These are phyloP conservation scores for Penicillium verrucosum DNA, from an alignment of 2,329 filamentous ascomycete genomes.

Conservation along the genomic window DNA sequence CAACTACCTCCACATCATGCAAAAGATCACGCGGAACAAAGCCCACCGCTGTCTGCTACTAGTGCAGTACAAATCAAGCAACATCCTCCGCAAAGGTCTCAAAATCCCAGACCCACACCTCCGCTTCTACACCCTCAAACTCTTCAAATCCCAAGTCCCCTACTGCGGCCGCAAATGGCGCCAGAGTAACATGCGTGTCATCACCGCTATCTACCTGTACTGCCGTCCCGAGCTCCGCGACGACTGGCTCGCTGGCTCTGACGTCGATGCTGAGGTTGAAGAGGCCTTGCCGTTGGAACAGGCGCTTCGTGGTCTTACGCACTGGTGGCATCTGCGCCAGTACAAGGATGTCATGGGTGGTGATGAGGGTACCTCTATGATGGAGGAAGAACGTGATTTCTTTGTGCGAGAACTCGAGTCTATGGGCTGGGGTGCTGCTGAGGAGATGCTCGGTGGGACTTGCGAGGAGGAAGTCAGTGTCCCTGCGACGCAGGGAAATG, in stretches of 20 bases:
- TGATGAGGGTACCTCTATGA: constrained; percentile 50
- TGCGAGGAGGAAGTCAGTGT: constrained; percentile 3
- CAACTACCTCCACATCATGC: constrained; percentile 92
- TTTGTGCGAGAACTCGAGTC: constrained; percentile 75
- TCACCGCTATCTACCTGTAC: constrained; percentile 93
- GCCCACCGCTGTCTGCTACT: constrained; percentile 90
- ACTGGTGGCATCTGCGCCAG: constrained; percentile 85
- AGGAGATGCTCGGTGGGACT: constrained; percentile 31
- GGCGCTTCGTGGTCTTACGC: constrained; percentile 79
- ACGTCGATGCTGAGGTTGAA: constrained; percentile 91
- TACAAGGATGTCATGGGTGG: constrained; percentile 73
- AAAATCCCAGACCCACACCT: constrained; percentile 85
- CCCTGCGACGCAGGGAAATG: constrained; percentile 21
- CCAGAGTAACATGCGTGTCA: constrained; percentile 97
- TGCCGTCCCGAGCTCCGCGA: constrained; percentile 89
- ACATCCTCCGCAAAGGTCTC: constrained; percentile 85
- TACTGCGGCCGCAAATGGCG: constrained; percentile 98
- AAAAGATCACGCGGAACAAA: constrained; percentile 95
- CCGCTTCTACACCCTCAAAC: constrained; percentile 89
- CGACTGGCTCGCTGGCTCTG: constrained; percentile 86
- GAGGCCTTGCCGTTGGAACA: constrained; percentile 90
- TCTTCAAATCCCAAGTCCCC: constrained; percentile 98
- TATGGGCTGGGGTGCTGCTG: constrained; percentile 54
- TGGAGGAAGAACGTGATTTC: constrained; percentile 74
- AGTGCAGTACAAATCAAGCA: constrained; percentile 91